Base-by-base conservation (phyloP, 495 filamentous ascomycete species). In the Cudoniella acicularis region DNA sequence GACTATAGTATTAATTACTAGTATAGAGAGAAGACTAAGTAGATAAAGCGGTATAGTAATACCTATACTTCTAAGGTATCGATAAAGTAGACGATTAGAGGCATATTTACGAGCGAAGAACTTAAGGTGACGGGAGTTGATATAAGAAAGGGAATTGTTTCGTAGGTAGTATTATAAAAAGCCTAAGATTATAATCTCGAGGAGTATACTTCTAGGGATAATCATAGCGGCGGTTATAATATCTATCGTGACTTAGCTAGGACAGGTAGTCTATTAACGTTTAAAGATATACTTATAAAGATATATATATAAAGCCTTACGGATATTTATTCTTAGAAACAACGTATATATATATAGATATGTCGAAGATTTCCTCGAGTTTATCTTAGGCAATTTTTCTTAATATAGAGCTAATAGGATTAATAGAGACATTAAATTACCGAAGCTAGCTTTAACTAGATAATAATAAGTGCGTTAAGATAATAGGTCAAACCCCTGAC, bases 241-340 rank as follows among this genome's bases (percentile, higher is more conserved):
- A 59, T 59, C 57, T 22, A 59, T 59, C 26, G 23, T 59, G 49
- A 24, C 57, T 59, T 59, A 53, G 49, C 49, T n/a, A 53, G 27
- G 48, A 58, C 26, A 58, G 13, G 56, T 52, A 52, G 56, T 58
- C 56, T 30, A 2, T 52, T 58, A 22, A 42, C 21, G 56, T 58
- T 58, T 58, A 21, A 58, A 57, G 54, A 57, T 57, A 57, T 57
- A 57, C 24, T 57, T 57, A n/a, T n/a, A n/a, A n/a, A n/a, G n/a
- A n/a, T n/a, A n/a, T n/a, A n/a, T n/a, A n/a, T n/a, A n/a, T n/a
- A n/a, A n/a, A n/a, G n/a, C n/a, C n/a, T n/a, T n/a, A n/a, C n/a
- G n/a, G n/a, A n/a, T n/a, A n/a, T n/a, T n/a, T n/a, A n/a, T n/a
- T n/a, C n/a, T n/a, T n/a, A n/a, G n/a, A n/a, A n/a, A n/a, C n/a